Conservation (phyloP, 306 rosid species). For the Mimosa bimucronata region DNA sequence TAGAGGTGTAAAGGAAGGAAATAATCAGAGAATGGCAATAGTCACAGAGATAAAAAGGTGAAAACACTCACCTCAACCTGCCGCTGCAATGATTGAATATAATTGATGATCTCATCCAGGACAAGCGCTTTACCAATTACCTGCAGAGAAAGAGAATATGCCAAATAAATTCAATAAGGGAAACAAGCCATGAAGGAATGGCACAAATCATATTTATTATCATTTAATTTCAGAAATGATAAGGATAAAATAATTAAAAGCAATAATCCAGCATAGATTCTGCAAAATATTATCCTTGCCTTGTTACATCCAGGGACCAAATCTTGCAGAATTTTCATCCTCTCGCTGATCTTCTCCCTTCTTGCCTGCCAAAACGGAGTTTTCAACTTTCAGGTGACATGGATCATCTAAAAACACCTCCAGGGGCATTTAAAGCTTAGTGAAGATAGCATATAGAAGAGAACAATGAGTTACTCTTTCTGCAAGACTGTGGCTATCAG, state of each 20-base stretch:
- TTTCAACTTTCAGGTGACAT: conserved; percentile 24
- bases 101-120: conserved; percentile 93
- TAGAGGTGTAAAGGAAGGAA: not conserved
- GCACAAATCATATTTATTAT: not conserved
- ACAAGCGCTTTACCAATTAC: conserved; percentile 94
- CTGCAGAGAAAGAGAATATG: conserved; percentile 37
- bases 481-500: conserved; percentile 97
- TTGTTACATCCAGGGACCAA: conserved; percentile 95
- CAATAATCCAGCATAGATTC: conserved; percentile 5
- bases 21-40: not conserved
- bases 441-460: conserved; percentile 30
- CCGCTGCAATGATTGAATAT: conserved; percentile 82
- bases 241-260: conserved; percentile 1
- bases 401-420: not conserved
- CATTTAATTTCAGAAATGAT: not conserved
- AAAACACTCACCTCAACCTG: conserved; percentile 77
- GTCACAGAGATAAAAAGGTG: conserved; percentile 5
- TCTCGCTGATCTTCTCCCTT: conserved; percentile 91
- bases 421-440: conserved; percentile 1
- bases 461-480: conserved; percentile 67
- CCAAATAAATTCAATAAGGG: not conserved
- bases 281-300: conserved; percentile 47
- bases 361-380: conserved; percentile 66
- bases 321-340: conserved; percentile 93
- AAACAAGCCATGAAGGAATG: not conserved